Base-by-base conservation (phyloP, 1,284 basidiomycete genomes). In the Phlebopus sp. region DNA sequence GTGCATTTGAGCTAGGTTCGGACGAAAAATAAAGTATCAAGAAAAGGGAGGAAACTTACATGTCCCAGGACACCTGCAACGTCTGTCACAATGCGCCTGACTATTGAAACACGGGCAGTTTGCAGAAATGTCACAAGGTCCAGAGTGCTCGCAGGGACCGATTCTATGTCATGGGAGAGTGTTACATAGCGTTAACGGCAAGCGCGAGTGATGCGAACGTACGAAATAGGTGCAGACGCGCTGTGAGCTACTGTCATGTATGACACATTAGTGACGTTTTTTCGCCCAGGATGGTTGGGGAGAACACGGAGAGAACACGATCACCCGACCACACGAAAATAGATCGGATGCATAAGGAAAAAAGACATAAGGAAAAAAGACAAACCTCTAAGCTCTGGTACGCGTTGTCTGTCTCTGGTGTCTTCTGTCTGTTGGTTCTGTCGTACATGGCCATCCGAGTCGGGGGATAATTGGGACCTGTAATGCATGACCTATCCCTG, bases 101-200 rank as follows among this genome's bases (percentile, higher is more conserved):
- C 68, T 62, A 17, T 49, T 47, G 32, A 53, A 63, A 55, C 76
- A 78, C 7, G 37, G 40, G 47, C 76, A 77, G 1, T 54, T 25
- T 2, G 56, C 41, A n/a, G 42, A 40, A 19, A 35, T 46, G 17
- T 53, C 58, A 49, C 75, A 77, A 3, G 69, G 65, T 0, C 75
- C 76, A 27, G 31, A n/a, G 50, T 77, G 76, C 23, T 51, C 39
- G 46, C 76, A 78, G 31, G 70, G 68, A 2, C 50, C 49, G 15
- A 62, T 58, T 9, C 73, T 75, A 11, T 8, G 10, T 29, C 9
- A 9, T 4, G 9, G 10, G 7, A 29, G 2, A 39, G 37, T 29
- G 4, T 36, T 13, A 51, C 27, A 36, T 34, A 10, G 21, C 32
- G 15, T 49, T 29, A 40, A 45, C 4, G 46, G 23, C 43, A 7